Base-by-base conservation (phyloP, 345 rosid genomes). In the Gossypium sturtianum region DNA sequence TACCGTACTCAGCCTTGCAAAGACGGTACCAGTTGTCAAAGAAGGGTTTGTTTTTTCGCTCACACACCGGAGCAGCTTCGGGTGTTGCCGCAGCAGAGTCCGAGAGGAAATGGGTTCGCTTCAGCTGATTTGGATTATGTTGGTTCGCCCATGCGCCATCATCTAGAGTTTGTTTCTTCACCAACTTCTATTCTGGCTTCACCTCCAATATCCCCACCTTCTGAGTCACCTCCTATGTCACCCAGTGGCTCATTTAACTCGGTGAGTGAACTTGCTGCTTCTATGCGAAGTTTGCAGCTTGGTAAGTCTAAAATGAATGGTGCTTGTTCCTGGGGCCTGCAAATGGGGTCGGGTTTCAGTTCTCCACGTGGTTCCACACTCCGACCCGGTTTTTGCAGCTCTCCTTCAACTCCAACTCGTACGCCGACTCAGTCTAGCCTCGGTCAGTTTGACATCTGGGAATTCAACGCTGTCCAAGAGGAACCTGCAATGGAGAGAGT, bases 1-100 rank as follows among this genome's bases (percentile, higher is more conserved):
- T 91, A 93, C 77, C 87, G 98, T 3, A 91, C 98, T 12, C 93
- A 87, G 75, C 93, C 93, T 1, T 91, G 98, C 73, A 93, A 93
- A 69, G 98, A 91, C 23, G 97, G 98, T 1, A 83, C 76, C 0
- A 81, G 77, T 75, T 89, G 97, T 78, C 79, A 79, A 45, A 85
- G 98, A 16, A 84, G 84, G 59, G 92, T 93, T 53, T 93, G 97
- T 65, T 91, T 93, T 81, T 93, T 93, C 15, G 97, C 97, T 72
- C 98, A 93, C 76, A 81, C 93, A 20, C 88, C 89, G 5, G 95
- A 91, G 72, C 91, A 93, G 86, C 97, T 93, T 0, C 80, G 98
- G 2, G 66, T 82, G 47, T 48, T 85, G 4, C 80, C 86, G 7
- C 83, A 71, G 75, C 84, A 78, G 72, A 77, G 80, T 44, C 78